Percentiles rank a stretch among this genome's conserved stretches.
Conservation (phyloP, 768 basidiomycete genomes). For the Rhizopogon vesiculosus region DNA sequence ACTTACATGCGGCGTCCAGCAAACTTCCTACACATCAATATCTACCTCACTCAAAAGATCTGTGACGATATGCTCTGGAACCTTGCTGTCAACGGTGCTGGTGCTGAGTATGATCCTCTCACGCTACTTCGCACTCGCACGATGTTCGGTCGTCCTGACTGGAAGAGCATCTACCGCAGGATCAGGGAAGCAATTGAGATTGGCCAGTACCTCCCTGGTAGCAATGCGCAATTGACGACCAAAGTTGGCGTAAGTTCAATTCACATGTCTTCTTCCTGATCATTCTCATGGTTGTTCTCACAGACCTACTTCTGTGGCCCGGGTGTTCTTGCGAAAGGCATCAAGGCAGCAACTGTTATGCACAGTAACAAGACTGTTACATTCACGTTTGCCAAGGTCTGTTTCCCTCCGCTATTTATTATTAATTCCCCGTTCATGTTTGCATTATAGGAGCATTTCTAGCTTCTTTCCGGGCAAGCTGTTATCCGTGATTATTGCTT, state of each 20-base stretch:
- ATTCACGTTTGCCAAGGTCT: slow-evolving; percentile 82
- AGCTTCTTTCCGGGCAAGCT: slow-evolving; percentile 3
- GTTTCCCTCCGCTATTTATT: slow-evolving; percentile 15
- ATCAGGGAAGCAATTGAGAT: slow-evolving; percentile 76
- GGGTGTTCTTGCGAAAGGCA: slow-evolving; percentile 62
- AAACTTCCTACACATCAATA: slow-evolving; percentile 88
- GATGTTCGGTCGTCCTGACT: slow-evolving; percentile 90
- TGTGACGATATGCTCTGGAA: slow-evolving; percentile 88
- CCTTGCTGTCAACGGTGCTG: slow-evolving; percentile 83
- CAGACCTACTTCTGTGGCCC: slow-evolving; percentile 92
- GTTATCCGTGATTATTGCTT: neutral
- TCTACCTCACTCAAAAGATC: slow-evolving; percentile 87
- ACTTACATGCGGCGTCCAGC: slow-evolving; percentile 40
- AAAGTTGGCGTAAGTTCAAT: slow-evolving; percentile 66
- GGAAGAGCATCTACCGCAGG: slow-evolving; percentile 73
- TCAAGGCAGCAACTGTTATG: slow-evolving; percentile 65
- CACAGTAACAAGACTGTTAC: slow-evolving; percentile 52
- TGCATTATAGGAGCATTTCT: slow-evolving; percentile 55
- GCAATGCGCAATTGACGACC: slow-evolving; percentile 74
- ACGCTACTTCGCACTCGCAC: slow-evolving; percentile 86
- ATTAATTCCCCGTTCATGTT: slow-evolving; percentile 3
- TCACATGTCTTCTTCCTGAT: neutral
- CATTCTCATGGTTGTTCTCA: slow-evolving; percentile 2
- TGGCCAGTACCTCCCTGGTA: slow-evolving; percentile 78
- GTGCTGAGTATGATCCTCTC: slow-evolving; percentile 82